phyloP scores from a whole-genome alignment of 371 early-diverging fungal species.

The Mucor saturninus region DNA sequence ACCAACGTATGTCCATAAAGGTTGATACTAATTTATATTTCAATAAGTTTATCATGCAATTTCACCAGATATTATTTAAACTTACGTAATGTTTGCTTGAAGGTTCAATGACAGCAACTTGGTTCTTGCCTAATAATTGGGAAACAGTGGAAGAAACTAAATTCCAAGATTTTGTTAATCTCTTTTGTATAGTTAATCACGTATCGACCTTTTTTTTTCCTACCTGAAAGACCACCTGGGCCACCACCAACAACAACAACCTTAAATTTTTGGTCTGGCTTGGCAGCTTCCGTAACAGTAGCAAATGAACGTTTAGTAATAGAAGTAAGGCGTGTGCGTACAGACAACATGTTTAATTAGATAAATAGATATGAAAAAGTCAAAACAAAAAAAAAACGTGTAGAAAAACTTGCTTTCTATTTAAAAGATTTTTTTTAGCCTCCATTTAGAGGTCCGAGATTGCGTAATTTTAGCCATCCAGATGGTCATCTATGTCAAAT shows the following conservation, averaged over 20 bases:
- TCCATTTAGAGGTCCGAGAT: too few relatives aligned
- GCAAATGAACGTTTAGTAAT: conserved; percentile 37
- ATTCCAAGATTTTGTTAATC: neutral
- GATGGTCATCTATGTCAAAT: too few relatives aligned
- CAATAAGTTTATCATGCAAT: neutral
- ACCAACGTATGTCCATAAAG: conserved; percentile 90
- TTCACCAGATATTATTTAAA: neutral
- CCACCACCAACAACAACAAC: conserved; percentile 73
- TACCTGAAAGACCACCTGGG: conserved; percentile 69
- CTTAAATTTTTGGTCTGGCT: conserved; percentile 55
- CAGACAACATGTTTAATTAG: conserved; percentile 22
- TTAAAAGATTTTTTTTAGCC: neutral
- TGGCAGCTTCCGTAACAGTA: conserved; percentile 29
- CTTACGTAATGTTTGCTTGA: conserved; percentile 76
- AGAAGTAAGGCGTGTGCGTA: conserved; percentile 31
- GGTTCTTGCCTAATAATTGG: conserved; percentile 64
- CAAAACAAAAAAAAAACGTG: conserved; percentile 6
- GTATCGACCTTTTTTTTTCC: neutral
- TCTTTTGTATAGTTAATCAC: too few relatives aligned
- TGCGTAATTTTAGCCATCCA: too few relatives aligned
- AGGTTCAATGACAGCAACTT: conserved; percentile 85
- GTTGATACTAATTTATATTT: conserved; percentile 71
- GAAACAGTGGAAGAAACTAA: conserved; percentile 68
- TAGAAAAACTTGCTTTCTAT: neutral
- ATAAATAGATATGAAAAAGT: conserved; percentile 1